These are phyloP conservation scores for Grigorovia yakushimaensis DNA, from an alignment of 805 yeast species.

Conservation along the genomic window DNA sequence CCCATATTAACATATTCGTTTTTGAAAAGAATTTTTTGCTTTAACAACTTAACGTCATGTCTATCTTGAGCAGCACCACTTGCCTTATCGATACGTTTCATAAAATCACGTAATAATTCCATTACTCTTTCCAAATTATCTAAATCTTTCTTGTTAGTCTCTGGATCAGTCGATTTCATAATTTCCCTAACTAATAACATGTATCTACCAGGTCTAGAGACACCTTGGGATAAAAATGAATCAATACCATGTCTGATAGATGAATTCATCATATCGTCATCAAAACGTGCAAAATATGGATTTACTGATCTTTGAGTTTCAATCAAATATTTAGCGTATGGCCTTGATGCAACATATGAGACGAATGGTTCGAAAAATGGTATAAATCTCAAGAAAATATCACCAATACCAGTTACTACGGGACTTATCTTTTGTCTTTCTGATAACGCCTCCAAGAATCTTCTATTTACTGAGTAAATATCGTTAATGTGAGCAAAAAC, in stretches of 20 bases:
- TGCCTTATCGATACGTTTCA: constrained; percentile 66
- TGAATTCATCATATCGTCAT: constrained; percentile 77
- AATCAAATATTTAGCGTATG: constrained; percentile 89
- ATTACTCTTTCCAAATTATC: constrained; percentile 58
- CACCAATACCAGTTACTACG: constrained; percentile 79
- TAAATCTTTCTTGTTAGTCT: constrained; percentile 40
- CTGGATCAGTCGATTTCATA: constrained; percentile 76
- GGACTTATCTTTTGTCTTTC: constrained; percentile 80
- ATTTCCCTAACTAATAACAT: constrained; percentile 77
- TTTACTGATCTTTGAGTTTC: constrained; percentile 89
- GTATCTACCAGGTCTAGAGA: constrained; percentile 91
- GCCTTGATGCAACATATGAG: constrained; percentile 87
- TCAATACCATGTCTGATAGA: constrained; percentile 54
- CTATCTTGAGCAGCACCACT: constrained; percentile 92
- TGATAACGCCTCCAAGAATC: constrained; percentile 81
- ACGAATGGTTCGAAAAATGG: constrained; percentile 89
- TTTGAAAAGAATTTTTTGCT: constrained; percentile 72
- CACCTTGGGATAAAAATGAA: constrained; percentile 89
- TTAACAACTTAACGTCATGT: constrained; percentile 76
- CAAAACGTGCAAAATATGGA: constrained; percentile 84
- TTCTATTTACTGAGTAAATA: constrained; percentile 70
- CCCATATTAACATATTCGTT: constrained; percentile 84
- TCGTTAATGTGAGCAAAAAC: constrained; percentile 88
- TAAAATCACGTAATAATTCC: constrained; percentile 61
- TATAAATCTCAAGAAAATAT: constrained; percentile 72